These are phyloP conservation scores for Tremellales sp. DNA, from an alignment of 1,284 basidiomycete species.

Conservation along the genomic window DNA sequence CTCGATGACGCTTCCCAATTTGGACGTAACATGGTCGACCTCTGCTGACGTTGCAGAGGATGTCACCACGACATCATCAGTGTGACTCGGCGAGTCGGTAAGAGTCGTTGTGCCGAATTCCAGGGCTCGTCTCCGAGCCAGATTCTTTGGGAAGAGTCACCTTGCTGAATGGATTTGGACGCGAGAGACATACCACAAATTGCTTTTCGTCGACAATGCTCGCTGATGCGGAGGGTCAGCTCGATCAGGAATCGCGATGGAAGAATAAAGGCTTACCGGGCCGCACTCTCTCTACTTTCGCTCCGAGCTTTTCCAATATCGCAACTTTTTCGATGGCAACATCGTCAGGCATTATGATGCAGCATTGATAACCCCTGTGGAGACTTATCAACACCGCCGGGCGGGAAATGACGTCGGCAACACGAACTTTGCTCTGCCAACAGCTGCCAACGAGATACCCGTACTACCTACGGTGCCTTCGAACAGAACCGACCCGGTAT, in stretches of 20 bases:
- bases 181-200: constrained; percentile 54
- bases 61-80: constrained; percentile 52
- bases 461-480: constrained; percentile 98
- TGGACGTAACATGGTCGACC: constrained; percentile 33
- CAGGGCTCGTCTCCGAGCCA: constrained; percentile 70
- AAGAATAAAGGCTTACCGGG: constrained; percentile 48
- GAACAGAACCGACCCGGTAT: constrained; percentile 90
- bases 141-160: constrained; percentile 57
- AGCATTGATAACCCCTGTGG: constrained; percentile 53
- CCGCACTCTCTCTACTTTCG: constrained; percentile 75
- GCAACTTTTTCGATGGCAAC: constrained; percentile 86
- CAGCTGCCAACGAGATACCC: constrained; percentile 92
- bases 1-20: neutral
- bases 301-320: constrained; percentile 77
- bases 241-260: neutral
- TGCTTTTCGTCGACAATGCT: constrained; percentile 94
- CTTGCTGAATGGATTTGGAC: constrained; percentile 5
- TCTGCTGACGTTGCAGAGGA: constrained; percentile 56
- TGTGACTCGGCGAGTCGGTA: constrained; percentile 26
- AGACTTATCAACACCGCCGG: neutral
- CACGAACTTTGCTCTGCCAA: constrained; percentile 75
- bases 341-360: constrained; percentile 89
- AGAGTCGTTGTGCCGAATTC: constrained; percentile 61
- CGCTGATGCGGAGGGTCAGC: constrained; percentile 43
- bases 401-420: neutral